phyloP scores from a whole-genome alignment of 352 stramenopile genomes.

The Phytophthora syringae region DNA sequence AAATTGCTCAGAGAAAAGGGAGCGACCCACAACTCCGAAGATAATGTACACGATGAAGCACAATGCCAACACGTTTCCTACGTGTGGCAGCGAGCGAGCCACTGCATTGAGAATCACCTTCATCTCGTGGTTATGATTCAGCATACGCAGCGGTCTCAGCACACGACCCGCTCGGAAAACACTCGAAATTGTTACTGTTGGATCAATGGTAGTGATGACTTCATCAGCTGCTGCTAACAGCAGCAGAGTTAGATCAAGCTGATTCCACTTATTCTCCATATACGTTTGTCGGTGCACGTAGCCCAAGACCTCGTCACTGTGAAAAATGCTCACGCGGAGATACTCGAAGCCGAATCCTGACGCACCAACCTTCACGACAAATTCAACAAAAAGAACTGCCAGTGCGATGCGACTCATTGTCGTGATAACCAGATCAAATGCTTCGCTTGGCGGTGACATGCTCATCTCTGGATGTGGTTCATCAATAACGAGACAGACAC shows the following conservation, averaged over 20 bases:
- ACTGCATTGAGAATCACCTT: conserved; percentile 75
- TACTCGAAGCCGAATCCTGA: conserved; percentile 72
- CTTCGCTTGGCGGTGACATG: conserved; percentile 40
- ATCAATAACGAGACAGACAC: conserved; percentile 72
- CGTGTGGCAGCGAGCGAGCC: conserved; percentile 70
- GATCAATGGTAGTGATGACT: conserved; percentile 52
- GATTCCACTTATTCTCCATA: conserved; percentile 83
- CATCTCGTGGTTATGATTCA: conserved; percentile 85
- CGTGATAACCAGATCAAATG: conserved; percentile 41
- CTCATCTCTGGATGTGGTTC: conserved; percentile 75
- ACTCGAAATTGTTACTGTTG: conserved; percentile 47
- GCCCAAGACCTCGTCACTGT: conserved; percentile 65
- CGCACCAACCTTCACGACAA: conserved; percentile 61
- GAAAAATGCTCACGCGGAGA: conserved; percentile 61
- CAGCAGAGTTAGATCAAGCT: conserved; percentile 71
- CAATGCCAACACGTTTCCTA: conserved; percentile 75
- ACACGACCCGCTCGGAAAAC: conserved; percentile 79
- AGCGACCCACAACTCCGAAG: conserved; percentile 73
- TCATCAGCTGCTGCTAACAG: conserved; percentile 64
- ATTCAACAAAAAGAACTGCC: conserved; percentile 61
- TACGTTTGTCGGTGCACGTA: conserved; percentile 74
- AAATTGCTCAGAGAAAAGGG: conserved; percentile 69
- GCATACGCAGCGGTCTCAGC: conserved; percentile 66
- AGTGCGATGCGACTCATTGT: conserved; percentile 57
- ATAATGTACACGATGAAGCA: conserved; percentile 84